phyloP scores from a whole-genome alignment of 257 asterid species.

The Gentiana dahurica region DNA sequence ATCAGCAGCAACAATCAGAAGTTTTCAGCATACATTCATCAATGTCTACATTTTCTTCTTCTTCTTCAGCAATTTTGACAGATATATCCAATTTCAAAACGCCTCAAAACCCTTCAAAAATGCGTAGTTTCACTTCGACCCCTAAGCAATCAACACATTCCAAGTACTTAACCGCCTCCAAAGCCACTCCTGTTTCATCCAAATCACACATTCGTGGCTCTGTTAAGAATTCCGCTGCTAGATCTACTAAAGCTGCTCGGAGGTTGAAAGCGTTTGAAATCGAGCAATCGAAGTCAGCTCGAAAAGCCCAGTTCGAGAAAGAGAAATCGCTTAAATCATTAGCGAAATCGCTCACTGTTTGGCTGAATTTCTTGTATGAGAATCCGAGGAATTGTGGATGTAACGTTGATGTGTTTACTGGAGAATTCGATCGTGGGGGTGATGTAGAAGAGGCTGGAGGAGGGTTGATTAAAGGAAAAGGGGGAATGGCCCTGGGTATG shows the following conservation, averaged over 20 bases:
- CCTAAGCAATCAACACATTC: slow-evolving; percentile 26
- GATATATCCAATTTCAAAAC: slow-evolving; percentile 72
- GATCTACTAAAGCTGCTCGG: slow-evolving; percentile 48
- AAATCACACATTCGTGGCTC: slow-evolving; percentile 16
- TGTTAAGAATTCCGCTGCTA: slow-evolving; percentile 28
- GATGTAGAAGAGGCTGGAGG: slow-evolving; percentile 12
- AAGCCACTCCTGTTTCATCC: slow-evolving; percentile 45
- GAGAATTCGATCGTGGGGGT: slow-evolving; percentile 36
- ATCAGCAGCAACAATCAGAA: slow-evolving; percentile 5
- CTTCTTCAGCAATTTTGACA: slow-evolving; percentile 36
- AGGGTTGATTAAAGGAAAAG: slow-evolving; percentile 44
- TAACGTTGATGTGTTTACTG: slow-evolving; percentile 41
- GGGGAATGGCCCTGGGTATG: slow-evolving; percentile 36
- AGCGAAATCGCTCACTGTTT: slow-evolving; percentile 70
- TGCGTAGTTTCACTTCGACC: slow-evolving; percentile 17
- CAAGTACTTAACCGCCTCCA: slow-evolving; percentile 53
- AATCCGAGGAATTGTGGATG: slow-evolving; percentile 83
- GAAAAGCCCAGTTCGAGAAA: slow-evolving; percentile 54
- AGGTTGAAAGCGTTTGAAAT: slow-evolving; percentile 67
- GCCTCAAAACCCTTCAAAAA: slow-evolving; percentile 34
- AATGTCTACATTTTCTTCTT: slow-evolving; percentile 35
- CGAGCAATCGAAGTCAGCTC: slow-evolving; percentile 77
- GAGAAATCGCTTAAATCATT: slow-evolving; percentile 60
- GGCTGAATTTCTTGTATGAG: slow-evolving; percentile 84
- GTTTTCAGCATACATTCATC: slow-evolving; percentile 13